Evolutionary conservation across 306 rosid genomes (phyloP), one percentile per base, ranked within the genome.

Genomic region (Cucurbita argyrosperma): DNA sequence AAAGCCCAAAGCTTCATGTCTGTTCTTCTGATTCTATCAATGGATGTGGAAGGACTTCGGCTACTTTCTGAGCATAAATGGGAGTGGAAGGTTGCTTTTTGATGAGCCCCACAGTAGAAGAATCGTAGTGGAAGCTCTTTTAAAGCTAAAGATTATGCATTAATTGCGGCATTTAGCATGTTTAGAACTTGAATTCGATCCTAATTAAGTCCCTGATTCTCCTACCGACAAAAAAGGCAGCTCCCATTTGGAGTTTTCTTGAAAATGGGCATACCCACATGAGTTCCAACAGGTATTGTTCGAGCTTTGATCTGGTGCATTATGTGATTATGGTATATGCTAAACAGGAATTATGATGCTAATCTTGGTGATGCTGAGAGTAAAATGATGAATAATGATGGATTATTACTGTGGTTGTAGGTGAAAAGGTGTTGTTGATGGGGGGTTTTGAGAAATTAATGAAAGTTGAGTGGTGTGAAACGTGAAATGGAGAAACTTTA

Each of bases 1-100:
- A 84, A 77, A 75, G 40, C 65, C 23, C 83, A 79, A 77, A 82
- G 84, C 82, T 87, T 90, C 98, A 90, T 90, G 51, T 80, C 16
- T 80, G 71, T 60, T 64, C 81, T 77, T 66, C 56, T 45, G 42
- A 50, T 63, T 35, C 54, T 42, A 21, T 65, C 66, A 45, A 30
- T 74, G 77, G 45, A 47, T 42, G 37, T 37, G 51, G 57, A 65
- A 30, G 21, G 76, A 42, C 62, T 71, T 11, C 54, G 66, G 76
- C 74, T 80, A 76, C 69, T 71, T 76, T 75, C 72, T 62, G 68
- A 45, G 38, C 62, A 10, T 45, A 6, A 57, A 66, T 80, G 77
- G 80, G 68, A 58, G 35, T 30, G 35, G 35, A 59, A 59, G 65
- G 6, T 59, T 59, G 43, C 65, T 35, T 59, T 35, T 59, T 59